These are phyloP conservation scores for Fraxinus sp. DNA, from an alignment of 305 asterid genomes.

Conservation along the genomic window DNA sequence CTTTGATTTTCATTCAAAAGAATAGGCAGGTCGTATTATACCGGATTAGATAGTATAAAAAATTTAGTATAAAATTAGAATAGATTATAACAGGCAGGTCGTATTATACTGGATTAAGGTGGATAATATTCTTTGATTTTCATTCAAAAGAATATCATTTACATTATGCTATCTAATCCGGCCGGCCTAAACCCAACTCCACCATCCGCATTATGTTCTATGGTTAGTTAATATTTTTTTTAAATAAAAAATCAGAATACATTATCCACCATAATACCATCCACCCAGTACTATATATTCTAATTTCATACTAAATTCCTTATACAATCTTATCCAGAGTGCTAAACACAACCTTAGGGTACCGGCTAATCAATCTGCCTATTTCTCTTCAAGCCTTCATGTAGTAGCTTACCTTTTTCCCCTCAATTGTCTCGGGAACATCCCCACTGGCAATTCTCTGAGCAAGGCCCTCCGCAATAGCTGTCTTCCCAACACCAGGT, in stretches of 20 bases:
- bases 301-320: neutral
- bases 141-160: neutral
- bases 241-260: too few species aligned
- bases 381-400: constrained; percentile 4
- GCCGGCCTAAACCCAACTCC: neutral
- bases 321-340: neutral
- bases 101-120: neutral
- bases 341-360: neutral
- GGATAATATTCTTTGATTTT: neutral
- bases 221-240: neutral
- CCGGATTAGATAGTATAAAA: neutral
- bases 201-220: neutral
- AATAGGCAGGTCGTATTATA: too few species aligned
- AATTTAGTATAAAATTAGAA: neutral
- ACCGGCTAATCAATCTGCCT: neutral
- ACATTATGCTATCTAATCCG: neutral
- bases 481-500: constrained; percentile 99
- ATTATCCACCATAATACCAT: neutral
- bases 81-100: neutral
- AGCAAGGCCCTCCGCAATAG: constrained; percentile 96
- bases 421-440: constrained; percentile 94
- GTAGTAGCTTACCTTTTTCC: constrained; percentile 63
- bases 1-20: too few species aligned
- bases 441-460: constrained; percentile 92
- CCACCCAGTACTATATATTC: neutral